A percentile compares a stretch with the other conserved stretches of the same genome.
Evolutionary conservation across 1,139 yeast genomes (phyloP).

Genomic region (Suhomyces anneliseae): DNA sequence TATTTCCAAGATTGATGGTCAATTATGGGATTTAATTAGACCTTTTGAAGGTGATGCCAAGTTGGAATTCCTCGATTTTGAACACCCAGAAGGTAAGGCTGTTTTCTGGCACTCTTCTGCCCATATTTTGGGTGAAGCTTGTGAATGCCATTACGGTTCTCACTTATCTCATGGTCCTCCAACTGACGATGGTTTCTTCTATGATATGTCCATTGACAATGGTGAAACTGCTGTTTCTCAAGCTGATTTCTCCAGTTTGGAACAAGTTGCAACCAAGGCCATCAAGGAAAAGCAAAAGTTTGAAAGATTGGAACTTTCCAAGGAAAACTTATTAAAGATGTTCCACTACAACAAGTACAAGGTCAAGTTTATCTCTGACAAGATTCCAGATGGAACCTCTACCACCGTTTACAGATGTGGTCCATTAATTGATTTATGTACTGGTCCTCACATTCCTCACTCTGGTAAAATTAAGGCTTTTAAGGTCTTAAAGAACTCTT

Average conservation of each 20-base stretch:
- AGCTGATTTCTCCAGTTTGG: constrained; percentile 81
- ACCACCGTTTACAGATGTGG: constrained; percentile 99
- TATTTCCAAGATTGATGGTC: constrained; percentile 86
- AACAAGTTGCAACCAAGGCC: constrained; percentile 84
- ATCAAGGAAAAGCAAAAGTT: constrained; percentile 96
- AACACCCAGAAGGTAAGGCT: constrained; percentile 80
- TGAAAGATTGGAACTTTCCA: constrained; percentile 88
- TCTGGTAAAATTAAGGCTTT: constrained; percentile 95
- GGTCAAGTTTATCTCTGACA: constrained; percentile 79
- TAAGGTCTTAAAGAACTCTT: constrained; percentile 91
- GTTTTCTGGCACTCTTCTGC: constrained; percentile 99
- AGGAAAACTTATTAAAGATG: constrained; percentile 90
- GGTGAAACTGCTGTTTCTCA: constrained; percentile 76
- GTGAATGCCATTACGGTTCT: constrained; percentile 95
- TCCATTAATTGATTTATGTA: constrained; percentile 93
- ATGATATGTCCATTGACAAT: constrained; percentile 87
- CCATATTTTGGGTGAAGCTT: constrained; percentile 96
- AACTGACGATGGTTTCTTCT: constrained; percentile 96
- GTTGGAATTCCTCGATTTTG: constrained; percentile 72
- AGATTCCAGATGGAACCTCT: constrained; percentile 94
- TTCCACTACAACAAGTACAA: constrained; percentile 95
- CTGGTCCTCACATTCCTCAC: constrained; percentile 98
- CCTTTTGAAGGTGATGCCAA: constrained; percentile 76
- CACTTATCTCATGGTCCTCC: constrained; percentile 93
- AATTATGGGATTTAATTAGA: constrained; percentile 93